Base-by-base conservation (phyloP, 441 rosid species). In the Syzygium malaccense region DNA sequence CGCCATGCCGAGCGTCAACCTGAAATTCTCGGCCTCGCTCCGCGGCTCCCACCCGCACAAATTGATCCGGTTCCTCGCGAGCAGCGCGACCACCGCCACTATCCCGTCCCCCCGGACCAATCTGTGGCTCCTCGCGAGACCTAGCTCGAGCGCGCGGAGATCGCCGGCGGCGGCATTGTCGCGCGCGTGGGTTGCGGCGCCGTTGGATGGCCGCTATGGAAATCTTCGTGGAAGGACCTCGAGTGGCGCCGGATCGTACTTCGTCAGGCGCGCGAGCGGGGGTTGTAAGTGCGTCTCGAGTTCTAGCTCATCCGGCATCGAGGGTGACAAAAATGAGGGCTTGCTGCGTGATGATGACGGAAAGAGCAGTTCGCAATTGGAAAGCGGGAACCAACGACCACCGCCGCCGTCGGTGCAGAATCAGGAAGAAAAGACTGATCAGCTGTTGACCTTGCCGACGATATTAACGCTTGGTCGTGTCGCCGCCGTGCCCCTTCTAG, bases 401-500 rank as follows among this genome's bases (percentile, higher is more conserved):
- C 88, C 84, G 26, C 80, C 95, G 33, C 88, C 93, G 79, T 71
- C 94, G 58, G 68, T 85, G 90, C 91, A 64, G 84, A 90, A 91
- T 17, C 93, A 88, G 5, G 88, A 89, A 30, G 89, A 66, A 3
- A 89, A 88, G 78, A 89, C 92, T 37, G 56, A 94, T 86, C 95
- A 96, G 91, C 92, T 98, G 71, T 95, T 97, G 83, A 97, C 98
- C 25, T 90, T 97, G 91, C 99, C 99, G 7, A 97, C 99, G 60
- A 89, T 98, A 71, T 93, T 98, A 91, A 98, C 99, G 75, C 96
- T 98, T 85, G 99, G 95, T 60, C 99, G 99, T 75, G 98, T 98
- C 64, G 96, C 94, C 75, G 97, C 98, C 75, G 98, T 98, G 88
- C 99, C 99, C 54, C 93, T 98, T 88, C 95, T 98, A 57, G 87